Percentiles rank a stretch among this genome's conserved stretches.
Conservation (phyloP, 371 early-diverging fungal genomes). For the Conidiobolus incongruus region DNA sequence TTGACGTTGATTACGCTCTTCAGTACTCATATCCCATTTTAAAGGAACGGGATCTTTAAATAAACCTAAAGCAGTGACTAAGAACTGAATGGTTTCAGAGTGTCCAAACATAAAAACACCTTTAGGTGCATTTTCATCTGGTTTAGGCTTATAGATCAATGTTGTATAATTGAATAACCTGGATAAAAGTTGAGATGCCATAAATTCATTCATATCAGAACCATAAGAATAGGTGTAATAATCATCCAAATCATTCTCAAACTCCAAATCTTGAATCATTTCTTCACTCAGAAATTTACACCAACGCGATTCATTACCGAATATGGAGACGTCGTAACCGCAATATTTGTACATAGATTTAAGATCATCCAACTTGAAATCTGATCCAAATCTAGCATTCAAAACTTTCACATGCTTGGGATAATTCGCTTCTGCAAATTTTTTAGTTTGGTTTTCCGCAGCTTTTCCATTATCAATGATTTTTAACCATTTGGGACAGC, state of each 20-base stretch:
- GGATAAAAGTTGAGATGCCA: constrained; percentile 12
- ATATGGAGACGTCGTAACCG: constrained; percentile 11
- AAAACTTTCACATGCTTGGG: neutral
- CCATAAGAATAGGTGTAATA: constrained; percentile 16
- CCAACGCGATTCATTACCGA: constrained; percentile 8
- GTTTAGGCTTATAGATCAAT: neutral
- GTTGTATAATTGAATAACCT: constrained; percentile 9
- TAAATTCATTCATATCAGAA: constrained; percentile 8
- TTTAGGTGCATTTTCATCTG: neutral
- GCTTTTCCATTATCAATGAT: neutral
- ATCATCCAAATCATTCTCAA: constrained; percentile 11
- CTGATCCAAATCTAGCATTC: neutral
- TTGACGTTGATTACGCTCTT: neutral
- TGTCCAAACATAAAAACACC: constrained; percentile 15
- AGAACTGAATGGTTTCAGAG: constrained; percentile 13
- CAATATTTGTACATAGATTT: constrained; percentile 11
- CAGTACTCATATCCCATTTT: neutral
- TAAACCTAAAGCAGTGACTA: constrained; percentile 3
- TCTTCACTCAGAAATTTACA: constrained; percentile 11
- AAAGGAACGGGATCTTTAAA: constrained; percentile 4
- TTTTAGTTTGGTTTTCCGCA: constrained; percentile 3
- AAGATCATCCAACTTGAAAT: neutral
- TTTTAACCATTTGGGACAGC: constrained; percentile 8
- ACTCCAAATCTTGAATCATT: constrained; percentile 12
- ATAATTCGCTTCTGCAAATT: neutral